Conservation (phyloP, 2,329 filamentous ascomycete species). For the Paraconiothyrium sp. region DNA sequence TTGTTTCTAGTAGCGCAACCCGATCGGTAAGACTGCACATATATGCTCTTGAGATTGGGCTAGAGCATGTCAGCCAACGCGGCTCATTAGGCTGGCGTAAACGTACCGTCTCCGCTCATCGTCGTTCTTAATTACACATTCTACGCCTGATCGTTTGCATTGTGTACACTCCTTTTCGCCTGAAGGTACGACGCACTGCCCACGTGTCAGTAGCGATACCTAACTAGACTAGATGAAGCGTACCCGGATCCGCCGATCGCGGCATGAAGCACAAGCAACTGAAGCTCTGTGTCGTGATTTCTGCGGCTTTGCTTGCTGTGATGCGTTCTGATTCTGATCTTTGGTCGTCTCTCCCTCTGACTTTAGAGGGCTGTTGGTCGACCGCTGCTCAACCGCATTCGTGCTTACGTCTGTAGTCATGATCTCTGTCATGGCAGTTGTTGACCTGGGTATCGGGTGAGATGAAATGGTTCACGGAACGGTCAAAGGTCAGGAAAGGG, state of each 20-base stretch:
- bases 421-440: slow-evolving; percentile 24
- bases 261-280: slow-evolving; percentile 65
- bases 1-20: slow-evolving; percentile 61
- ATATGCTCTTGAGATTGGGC: slow-evolving; percentile 67
- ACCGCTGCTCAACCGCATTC: slow-evolving; percentile 25
- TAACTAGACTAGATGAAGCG: slow-evolving; percentile 17
- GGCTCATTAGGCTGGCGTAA: not conserved
- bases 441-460: not conserved
- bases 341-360: slow-evolving; percentile 22
- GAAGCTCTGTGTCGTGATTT: slow-evolving; percentile 58
- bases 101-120: slow-evolving; percentile 64
- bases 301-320: slow-evolving; percentile 33
- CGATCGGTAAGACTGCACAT: slow-evolving; percentile 66
- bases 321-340: slow-evolving; percentile 20
- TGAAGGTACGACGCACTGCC: slow-evolving; percentile 63
- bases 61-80: slow-evolving; percentile 30
- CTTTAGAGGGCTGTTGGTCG: slow-evolving; percentile 28
- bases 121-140: slow-evolving; percentile 67
- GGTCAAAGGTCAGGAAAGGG: not conserved
- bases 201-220: slow-evolving; percentile 32
- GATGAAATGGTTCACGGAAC: not conserved
- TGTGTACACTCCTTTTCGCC: slow-evolving; percentile 63
- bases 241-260: slow-evolving; percentile 56
- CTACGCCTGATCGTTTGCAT: slow-evolving; percentile 61
- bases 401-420: slow-evolving; percentile 24